Percentiles rank a stretch among this genome's conserved stretches.
phyloP scores from a whole-genome alignment of 306 rosid genomes.

The Rosa chinensis region DNA sequence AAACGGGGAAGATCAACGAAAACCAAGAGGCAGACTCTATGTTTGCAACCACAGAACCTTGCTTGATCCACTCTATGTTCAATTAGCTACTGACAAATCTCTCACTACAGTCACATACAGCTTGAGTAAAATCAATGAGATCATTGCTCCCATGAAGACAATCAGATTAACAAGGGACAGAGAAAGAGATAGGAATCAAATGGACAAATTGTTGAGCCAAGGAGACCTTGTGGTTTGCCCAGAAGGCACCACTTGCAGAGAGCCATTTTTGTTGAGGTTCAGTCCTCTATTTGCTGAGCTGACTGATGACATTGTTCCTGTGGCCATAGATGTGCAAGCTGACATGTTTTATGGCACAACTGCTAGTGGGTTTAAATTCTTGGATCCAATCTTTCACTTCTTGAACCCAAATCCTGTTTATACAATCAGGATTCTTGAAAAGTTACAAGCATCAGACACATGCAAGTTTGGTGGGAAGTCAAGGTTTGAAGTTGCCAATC shows the following conservation, averaged over 20 bases:
- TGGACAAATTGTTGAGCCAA: constrained; percentile 40
- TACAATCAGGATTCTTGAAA: constrained; percentile 29
- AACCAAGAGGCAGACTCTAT: constrained; percentile 45
- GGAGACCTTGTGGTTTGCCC: constrained; percentile 73
- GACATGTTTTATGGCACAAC: constrained; percentile 70
- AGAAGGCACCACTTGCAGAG: constrained; percentile 84
- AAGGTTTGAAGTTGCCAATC: constrained; percentile 61
- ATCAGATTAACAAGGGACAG: constrained; percentile 51
- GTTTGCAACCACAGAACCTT: constrained; percentile 81
- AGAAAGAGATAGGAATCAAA: constrained; percentile 40
- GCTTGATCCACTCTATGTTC: constrained; percentile 62
- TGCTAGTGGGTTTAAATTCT: constrained; percentile 52
- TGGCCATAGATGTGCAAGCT: constrained; percentile 52
- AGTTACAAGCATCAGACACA: constrained; percentile 32
- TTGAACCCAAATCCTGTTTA: constrained; percentile 58
- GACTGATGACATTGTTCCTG: constrained; percentile 57
- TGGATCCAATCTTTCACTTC: constrained; percentile 48
- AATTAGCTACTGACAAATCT: constrained; percentile 34
- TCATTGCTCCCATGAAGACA: constrained; percentile 53
- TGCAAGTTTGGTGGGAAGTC: constrained; percentile 47
- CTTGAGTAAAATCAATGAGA: constrained; percentile 50
- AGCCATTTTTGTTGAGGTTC: constrained; percentile 68
- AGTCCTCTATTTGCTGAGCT: constrained; percentile 74
- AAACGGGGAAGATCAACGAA: not conserved
- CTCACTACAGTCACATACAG: constrained; percentile 62